phyloP scores from a whole-genome alignment of 2,329 filamentous ascomycete genomes.

The Hymenoscyphus occultus region DNA sequence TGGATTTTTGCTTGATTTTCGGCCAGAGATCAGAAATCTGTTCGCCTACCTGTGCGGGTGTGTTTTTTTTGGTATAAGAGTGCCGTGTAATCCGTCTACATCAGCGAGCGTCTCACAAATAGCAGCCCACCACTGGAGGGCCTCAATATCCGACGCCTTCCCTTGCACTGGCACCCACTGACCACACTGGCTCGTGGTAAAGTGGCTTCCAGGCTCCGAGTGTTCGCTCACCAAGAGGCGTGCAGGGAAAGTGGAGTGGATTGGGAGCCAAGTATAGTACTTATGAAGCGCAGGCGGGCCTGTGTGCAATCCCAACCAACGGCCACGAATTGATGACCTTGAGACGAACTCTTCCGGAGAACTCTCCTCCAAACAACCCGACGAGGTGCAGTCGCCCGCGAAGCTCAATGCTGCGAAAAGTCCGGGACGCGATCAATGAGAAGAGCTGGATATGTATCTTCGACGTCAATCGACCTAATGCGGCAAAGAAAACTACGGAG shows the following conservation, averaged over 20 bases:
- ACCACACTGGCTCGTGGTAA: neutral
- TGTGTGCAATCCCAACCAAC: neutral
- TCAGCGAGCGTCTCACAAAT: slow-evolving; percentile 17
- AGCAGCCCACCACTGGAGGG: slow-evolving; percentile 5
- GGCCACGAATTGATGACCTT: neutral
- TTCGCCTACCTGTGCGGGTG: too few species aligned
- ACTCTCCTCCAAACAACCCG: neutral
- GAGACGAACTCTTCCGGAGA: neutral
- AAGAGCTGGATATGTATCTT: neutral
- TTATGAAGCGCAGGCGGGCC: neutral
- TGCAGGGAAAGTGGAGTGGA: slow-evolving; percentile 7
- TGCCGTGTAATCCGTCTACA: neutral
- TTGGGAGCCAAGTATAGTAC: neutral
- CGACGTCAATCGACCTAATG: neutral
- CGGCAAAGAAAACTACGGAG: neutral
- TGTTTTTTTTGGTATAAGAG: neutral
- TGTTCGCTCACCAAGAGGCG: neutral
- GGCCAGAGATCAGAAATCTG: too few species aligned
- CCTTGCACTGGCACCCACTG: neutral
- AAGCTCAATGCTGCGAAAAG: neutral
- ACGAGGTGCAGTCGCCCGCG: neutral
- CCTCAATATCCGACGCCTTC: slow-evolving; percentile 6
- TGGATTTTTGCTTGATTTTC: neutral
- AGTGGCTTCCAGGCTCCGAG: slow-evolving; percentile 5
- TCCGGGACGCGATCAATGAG: neutral